These are phyloP conservation scores for Pholiota microspora DNA, from an alignment of 768 basidiomycete species.

Conservation along the genomic window DNA sequence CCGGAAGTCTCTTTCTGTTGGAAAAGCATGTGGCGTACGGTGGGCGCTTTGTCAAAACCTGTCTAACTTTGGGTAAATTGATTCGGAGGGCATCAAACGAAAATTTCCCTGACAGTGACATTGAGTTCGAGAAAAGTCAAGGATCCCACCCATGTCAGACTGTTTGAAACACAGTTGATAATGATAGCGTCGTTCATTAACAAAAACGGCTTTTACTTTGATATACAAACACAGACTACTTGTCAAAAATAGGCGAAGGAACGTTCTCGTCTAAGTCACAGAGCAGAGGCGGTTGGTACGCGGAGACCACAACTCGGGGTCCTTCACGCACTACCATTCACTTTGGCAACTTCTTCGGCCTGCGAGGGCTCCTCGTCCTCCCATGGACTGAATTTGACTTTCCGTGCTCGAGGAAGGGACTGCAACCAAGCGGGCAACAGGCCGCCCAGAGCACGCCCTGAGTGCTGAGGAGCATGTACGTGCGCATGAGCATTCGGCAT, in stretches of 20 bases:
- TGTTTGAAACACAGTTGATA: neutral
- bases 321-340: constrained; percentile 3
- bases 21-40: neutral
- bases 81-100: no score
- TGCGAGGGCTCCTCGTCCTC: constrained; percentile 59
- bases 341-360: constrained; percentile 2
- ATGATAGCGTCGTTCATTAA: constrained; percentile 7
- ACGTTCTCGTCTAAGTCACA: neutral
- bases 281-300: neutral
- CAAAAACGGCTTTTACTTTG: constrained; percentile 10
- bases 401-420: constrained; percentile 60
- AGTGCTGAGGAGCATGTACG: constrained; percentile 24
- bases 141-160: neutral
- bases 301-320: neutral
- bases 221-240: constrained; percentile 9
- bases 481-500: constrained; percentile 47
- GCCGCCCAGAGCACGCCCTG: constrained; percentile 27
- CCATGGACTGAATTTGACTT: constrained; percentile 81
- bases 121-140: no score
- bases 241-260: constrained; percentile 3
- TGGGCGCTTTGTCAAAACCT: neutral
- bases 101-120: no score
- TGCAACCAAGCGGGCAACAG: constrained; percentile 67
- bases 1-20: neutral
- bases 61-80: neutral